Evolutionary conservation across 2,329 filamentous ascomycete genomes (phyloP).

Genomic region (Aspergillus latus): DNA sequence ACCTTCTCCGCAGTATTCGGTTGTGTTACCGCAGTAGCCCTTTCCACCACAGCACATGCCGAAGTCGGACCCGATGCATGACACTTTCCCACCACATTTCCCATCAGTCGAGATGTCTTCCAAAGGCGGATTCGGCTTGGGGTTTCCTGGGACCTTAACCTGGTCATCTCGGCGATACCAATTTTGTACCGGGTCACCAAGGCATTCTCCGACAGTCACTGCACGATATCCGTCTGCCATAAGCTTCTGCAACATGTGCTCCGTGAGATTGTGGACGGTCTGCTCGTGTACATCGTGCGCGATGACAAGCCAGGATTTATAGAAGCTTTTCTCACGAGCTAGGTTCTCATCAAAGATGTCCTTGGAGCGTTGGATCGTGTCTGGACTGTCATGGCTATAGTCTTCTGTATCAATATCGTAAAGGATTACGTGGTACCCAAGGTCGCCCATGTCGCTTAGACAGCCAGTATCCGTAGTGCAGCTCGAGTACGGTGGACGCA

Average conservation of each 20-base stretch:
- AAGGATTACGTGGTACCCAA: conserved; percentile 53
- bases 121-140: conserved; percentile 12
- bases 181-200: conserved; percentile 38
- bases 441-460: conserved; percentile 42
- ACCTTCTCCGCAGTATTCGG: conserved; percentile 31
- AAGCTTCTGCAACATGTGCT: conserved; percentile 39
- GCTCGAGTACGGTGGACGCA: conserved; percentile 53
- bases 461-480: conserved; percentile 41
- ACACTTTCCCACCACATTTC: conserved; percentile 35
- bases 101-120: conserved; percentile 33
- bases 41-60: conserved; percentile 34
- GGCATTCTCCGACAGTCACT: conserved; percentile 47
- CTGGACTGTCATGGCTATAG: conserved; percentile 42
- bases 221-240: conserved; percentile 35
- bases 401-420: conserved; percentile 52
- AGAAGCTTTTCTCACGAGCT: conserved; percentile 23
- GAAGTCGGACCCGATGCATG: conserved; percentile 36
- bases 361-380: conserved; percentile 41
- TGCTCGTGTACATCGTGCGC: conserved; percentile 46
- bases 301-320: conserved; percentile 43
- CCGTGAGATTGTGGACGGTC: conserved; percentile 44
- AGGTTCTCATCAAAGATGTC: conserved; percentile 41
- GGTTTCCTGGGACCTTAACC: conserved; percentile 19
- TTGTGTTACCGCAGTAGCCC: conserved; percentile 34
- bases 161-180: conserved; percentile 44